phyloP scores from a whole-genome alignment of 75 land plant species.

The Sequoia sempervirens region DNA sequence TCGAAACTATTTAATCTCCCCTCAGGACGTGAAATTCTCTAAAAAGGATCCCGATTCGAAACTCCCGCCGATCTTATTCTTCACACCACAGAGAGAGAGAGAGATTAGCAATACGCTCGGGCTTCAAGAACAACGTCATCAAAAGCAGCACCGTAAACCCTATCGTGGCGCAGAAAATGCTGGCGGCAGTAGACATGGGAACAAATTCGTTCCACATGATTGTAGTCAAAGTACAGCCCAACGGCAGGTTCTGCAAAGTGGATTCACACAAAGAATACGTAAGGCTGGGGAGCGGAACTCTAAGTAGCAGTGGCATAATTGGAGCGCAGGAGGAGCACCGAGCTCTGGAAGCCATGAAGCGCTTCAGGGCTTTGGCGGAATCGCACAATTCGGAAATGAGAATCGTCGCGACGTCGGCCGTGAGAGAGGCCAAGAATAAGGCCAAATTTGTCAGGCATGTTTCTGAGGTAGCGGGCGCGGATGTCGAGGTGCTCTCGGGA shows the following conservation, averaged over 20 bases:
- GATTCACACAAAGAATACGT: constrained; percentile 41
- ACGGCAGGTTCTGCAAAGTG: constrained; percentile 45
- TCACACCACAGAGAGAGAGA: too few relatives aligned
- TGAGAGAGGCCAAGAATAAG: constrained; percentile 47
- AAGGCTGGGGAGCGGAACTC: constrained; percentile 43
- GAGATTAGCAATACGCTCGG: too few relatives aligned
- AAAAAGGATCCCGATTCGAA: too few relatives aligned
- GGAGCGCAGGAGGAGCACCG: constrained; percentile 23
- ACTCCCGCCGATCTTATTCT: too few relatives aligned
- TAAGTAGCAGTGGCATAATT: constrained; percentile 16
- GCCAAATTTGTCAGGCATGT: constrained; percentile 25
- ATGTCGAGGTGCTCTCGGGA: constrained; percentile 58
- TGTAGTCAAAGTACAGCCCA: constrained; percentile 32
- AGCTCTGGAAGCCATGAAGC: constrained; percentile 30
- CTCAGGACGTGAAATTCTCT: too few relatives aligned
- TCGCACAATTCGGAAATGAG: constrained; percentile 13
- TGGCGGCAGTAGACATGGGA: constrained; percentile 69
- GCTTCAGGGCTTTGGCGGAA: constrained; percentile 22
- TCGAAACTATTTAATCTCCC: too few relatives aligned
- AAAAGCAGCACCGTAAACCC: not conserved
- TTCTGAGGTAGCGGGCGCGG: constrained; percentile 23
- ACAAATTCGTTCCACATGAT: constrained; percentile 71
- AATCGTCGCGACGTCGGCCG: constrained; percentile 62
- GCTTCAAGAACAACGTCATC: not conserved
- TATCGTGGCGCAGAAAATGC: constrained; percentile 14